phyloP scores from a whole-genome alignment of 2,329 filamentous ascomycete genomes.

The Penicillium sp. region DNA sequence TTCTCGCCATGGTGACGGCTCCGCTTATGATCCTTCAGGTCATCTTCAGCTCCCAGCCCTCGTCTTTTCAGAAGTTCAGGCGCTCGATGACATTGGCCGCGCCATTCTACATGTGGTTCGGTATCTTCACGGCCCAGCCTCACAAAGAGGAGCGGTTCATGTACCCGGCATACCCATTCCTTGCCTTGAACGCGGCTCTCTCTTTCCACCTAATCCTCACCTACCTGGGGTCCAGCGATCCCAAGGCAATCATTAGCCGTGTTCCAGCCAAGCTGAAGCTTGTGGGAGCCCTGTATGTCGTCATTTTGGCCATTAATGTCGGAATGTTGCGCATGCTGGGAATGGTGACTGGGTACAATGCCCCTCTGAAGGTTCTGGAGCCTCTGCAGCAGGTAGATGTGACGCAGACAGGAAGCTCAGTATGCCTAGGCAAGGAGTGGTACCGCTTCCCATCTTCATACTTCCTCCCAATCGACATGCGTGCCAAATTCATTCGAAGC shows the following conservation, averaged over 20 bases:
- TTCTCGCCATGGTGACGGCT: conserved; percentile 71
- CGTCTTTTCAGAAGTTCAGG: conserved; percentile 67
- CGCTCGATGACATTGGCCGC: conserved; percentile 74
- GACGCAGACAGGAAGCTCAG: conserved; percentile 62
- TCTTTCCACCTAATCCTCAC: conserved; percentile 77
- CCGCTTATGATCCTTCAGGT: conserved; percentile 77
- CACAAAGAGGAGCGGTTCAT: conserved; percentile 99
- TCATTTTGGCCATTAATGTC: conserved; percentile 64
- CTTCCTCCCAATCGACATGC: conserved; percentile 79
- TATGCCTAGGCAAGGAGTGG: conserved; percentile 97
- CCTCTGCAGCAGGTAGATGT: conserved; percentile 51
- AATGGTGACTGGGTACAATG: conserved; percentile 76
- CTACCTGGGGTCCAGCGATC: conserved; percentile 69
- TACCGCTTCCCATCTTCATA: conserved; percentile 95
- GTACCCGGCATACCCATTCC: conserved; percentile 91
- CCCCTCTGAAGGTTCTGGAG: conserved; percentile 67
- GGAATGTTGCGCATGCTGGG: conserved; percentile 73
- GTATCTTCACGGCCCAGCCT: conserved; percentile 85
- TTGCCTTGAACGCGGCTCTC: conserved; percentile 84
- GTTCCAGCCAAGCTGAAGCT: conserved; percentile 77
- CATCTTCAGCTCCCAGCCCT: conserved; percentile 58
- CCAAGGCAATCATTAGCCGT: conserved; percentile 65
- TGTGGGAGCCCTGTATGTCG: conserved; percentile 56
- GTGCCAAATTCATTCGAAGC: conserved; percentile 84
- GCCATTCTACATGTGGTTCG: conserved; percentile 93